Conservation (phyloP, 257 asterid genomes). For the Penstemon newberryi region DNA sequence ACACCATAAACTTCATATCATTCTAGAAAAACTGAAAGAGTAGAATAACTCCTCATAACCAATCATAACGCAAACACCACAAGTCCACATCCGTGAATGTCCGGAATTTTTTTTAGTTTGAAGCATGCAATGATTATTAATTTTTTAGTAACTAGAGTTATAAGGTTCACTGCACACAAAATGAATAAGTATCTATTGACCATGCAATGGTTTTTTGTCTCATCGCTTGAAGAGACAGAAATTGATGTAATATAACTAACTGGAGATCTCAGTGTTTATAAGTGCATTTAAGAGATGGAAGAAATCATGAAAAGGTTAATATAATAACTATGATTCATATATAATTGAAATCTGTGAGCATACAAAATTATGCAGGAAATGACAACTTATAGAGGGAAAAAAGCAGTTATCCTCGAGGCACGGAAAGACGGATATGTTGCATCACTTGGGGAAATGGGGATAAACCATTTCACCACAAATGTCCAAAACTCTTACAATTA, state of each 20-base stretch:
- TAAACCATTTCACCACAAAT: not conserved
- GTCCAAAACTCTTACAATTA: not conserved
- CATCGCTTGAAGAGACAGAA: not conserved
- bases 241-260: not conserved
- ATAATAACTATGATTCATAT: not conserved
- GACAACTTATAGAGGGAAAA: not conserved
- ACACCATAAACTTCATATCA: not conserved
- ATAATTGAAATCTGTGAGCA: conserved; percentile 3
- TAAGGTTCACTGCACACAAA: not conserved
- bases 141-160: not conserved
- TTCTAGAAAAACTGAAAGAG: not conserved
- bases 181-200: no score
- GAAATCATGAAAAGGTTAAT: not conserved
- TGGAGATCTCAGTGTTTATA: no score
- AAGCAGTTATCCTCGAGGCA: conserved; percentile 1
- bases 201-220: not conserved
- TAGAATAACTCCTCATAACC: not conserved
- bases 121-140: not conserved
- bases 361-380: not conserved
- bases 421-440: not conserved
- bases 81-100: not conserved
- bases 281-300: not conserved
- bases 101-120: not conserved
- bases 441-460: not conserved
- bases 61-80: not conserved